Evolutionary conservation across 1,139 yeast species (phyloP).

Genomic region (Candida tropicalis): DNA sequence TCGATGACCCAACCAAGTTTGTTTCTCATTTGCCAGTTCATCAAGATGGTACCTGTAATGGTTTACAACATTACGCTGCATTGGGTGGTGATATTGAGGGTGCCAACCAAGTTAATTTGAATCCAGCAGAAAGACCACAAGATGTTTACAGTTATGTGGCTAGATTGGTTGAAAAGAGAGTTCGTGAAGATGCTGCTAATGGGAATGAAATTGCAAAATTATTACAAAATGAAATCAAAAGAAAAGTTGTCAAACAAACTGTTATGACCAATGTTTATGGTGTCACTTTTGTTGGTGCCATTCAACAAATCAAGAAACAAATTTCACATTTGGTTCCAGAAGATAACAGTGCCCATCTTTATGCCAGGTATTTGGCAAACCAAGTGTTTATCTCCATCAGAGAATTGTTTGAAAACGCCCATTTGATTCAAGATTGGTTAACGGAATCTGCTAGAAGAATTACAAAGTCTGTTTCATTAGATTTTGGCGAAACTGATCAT

Average conservation of each 20-base stretch:
- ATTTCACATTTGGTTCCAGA: constrained; percentile 46
- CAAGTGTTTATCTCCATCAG: constrained; percentile 85
- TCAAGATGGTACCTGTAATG: constrained; percentile 98
- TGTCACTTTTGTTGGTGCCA: constrained; percentile 93
- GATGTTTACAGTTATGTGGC: constrained; percentile 91
- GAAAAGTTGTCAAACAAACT: constrained; percentile 94
- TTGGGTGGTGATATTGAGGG: constrained; percentile 96
- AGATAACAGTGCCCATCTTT: constrained; percentile 40
- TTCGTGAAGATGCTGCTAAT: constrained; percentile 60
- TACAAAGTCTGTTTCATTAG: constrained; percentile 75
- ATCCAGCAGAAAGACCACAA: constrained; percentile 82
- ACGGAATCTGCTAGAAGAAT: constrained; percentile 84
- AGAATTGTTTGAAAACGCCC: constrained; percentile 89
- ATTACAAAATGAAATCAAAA: constrained; percentile 64
- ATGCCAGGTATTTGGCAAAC: constrained; percentile 70
- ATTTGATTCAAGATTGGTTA: constrained; percentile 94
- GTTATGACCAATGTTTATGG: constrained; percentile 99
- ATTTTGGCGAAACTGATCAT: constrained; percentile 32
- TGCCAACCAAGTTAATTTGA: constrained; percentile 86
- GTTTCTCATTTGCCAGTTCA: constrained; percentile 88
- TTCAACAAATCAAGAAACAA: constrained; percentile 80
- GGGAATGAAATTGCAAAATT: constrained; percentile 56
- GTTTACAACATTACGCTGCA: constrained; percentile 97
- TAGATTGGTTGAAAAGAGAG: constrained; percentile 61
- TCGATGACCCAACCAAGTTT: constrained; percentile 73